These are phyloP conservation scores for Phytophthora sp. DNA, from an alignment of 352 stramenopile species.

Conservation along the genomic window DNA sequence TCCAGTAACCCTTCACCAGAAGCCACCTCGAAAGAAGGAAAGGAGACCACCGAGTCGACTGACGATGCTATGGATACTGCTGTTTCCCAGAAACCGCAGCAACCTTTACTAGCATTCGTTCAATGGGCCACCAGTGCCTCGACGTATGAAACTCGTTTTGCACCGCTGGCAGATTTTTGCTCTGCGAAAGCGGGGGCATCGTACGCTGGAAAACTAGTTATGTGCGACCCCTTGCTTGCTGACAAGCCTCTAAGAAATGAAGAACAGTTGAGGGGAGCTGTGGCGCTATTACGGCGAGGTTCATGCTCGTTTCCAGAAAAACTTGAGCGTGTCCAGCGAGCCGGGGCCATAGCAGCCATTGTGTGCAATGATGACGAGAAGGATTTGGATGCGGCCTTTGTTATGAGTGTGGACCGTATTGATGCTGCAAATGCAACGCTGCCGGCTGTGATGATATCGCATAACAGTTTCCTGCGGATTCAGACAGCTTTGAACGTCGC, in stretches of 20 bases:
- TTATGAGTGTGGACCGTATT: constrained; percentile 80
- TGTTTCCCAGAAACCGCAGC: neutral
- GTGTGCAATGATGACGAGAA: constrained; percentile 69
- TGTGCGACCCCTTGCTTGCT: constrained; percentile 55
- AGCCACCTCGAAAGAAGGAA: neutral
- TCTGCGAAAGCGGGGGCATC: constrained; percentile 38
- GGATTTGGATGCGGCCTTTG: constrained; percentile 59
- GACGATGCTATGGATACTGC: neutral
- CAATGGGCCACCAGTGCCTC: constrained; percentile 61
- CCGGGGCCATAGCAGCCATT: constrained; percentile 62
- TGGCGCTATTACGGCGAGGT: constrained; percentile 64
- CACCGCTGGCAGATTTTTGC: constrained; percentile 73
- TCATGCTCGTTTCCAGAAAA: constrained; percentile 76
- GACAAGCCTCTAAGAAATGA: constrained; percentile 49
- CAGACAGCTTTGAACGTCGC: constrained; percentile 11
- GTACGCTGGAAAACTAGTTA: constrained; percentile 51
- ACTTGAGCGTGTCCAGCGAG: constrained; percentile 61
- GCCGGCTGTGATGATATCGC: constrained; percentile 75
- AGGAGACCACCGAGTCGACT: neutral
- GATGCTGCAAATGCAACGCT: constrained; percentile 69
- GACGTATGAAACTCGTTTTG: constrained; percentile 54
- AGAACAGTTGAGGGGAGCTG: constrained; percentile 32
- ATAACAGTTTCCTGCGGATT: constrained; percentile 45
- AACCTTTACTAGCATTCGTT: constrained; percentile 70
- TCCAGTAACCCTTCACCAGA: neutral